Conservation (phyloP, 768 basidiomycete species). For the Panaeolus cyanescens region DNA sequence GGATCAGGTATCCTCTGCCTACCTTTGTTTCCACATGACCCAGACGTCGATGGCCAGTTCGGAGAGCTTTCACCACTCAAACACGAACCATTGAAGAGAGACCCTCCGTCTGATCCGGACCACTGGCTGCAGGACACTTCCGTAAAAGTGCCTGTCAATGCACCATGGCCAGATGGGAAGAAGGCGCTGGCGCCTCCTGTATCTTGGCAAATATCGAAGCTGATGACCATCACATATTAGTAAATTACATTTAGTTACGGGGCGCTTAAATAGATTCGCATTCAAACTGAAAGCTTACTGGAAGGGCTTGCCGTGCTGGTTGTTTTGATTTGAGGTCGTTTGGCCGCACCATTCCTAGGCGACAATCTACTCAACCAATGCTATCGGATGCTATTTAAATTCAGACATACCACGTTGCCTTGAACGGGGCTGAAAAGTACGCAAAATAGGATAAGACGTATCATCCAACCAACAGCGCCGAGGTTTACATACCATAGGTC, state of each 20-base stretch:
- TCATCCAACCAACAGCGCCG: neutral
- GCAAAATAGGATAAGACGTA: neutral
- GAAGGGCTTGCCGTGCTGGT: constrained; percentile 45
- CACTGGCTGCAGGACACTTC: constrained; percentile 62
- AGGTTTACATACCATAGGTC: constrained; percentile 36
- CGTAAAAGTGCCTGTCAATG: constrained; percentile 50
- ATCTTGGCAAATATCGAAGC: constrained; percentile 65
- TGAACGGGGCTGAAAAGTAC: constrained; percentile 40
- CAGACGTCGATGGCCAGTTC: constrained; percentile 48
- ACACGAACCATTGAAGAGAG: constrained; percentile 52
- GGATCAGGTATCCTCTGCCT: constrained; percentile 8
- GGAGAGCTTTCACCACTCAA: constrained; percentile 47
- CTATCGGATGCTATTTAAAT: neutral
- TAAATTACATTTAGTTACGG: neutral
- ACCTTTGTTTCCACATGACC: constrained; percentile 56
- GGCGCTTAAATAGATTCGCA: neutral
- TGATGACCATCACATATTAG: constrained; percentile 16
- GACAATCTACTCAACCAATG: neutral
- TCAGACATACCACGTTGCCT: constrained; percentile 40
- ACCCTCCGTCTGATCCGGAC: constrained; percentile 52
- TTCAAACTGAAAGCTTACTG: constrained; percentile 44
- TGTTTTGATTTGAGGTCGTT: constrained; percentile 38
- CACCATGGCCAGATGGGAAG: constrained; percentile 60
- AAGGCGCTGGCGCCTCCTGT: constrained; percentile 52
- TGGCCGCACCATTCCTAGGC: constrained; percentile 56